phyloP scores from a whole-genome alignment of 352 stramenopile species.

The Plasmopara viticola region DNA sequence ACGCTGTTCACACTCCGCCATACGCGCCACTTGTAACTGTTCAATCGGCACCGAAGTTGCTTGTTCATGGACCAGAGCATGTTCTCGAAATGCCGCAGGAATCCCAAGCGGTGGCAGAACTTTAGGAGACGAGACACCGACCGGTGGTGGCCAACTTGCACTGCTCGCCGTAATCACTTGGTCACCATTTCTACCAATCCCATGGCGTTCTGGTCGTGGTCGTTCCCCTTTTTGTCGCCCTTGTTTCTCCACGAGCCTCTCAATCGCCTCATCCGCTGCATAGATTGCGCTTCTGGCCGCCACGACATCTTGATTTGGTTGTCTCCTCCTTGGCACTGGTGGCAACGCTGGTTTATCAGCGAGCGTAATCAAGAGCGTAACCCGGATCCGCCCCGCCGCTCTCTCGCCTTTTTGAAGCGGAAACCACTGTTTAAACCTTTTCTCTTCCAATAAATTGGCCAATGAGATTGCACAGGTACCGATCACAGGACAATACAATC shows the following conservation, averaged over 20 bases:
- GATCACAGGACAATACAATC: conserved; percentile 49
- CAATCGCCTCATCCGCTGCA: conserved; percentile 56
- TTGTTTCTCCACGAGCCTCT: conserved; percentile 44
- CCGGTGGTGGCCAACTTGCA: conserved; percentile 20
- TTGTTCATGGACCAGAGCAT: not conserved
- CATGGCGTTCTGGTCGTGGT: conserved; percentile 9
- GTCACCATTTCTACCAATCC: conserved; percentile 13
- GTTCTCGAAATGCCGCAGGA: conserved; percentile 8
- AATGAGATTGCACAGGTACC: conserved; percentile 49
- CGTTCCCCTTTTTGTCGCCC: conserved; percentile 29
- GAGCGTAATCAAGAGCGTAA: conserved; percentile 29
- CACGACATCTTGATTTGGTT: conserved; percentile 33
- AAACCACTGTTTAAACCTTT: conserved; percentile 50
- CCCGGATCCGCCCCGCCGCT: conserved; percentile 36
- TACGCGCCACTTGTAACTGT: conserved; percentile 15
- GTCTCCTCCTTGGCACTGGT: conserved; percentile 10
- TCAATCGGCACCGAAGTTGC: not conserved
- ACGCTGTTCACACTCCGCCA: conserved; percentile 33
- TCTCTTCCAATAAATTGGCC: conserved; percentile 32
- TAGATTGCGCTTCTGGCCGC: conserved; percentile 45
- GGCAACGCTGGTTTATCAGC: conserved; percentile 10
- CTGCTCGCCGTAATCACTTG: conserved; percentile 12
- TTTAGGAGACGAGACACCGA: conserved; percentile 17
- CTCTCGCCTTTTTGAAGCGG: conserved; percentile 45
- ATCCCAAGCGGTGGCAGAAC: conserved; percentile 21